Percentiles rank a stretch among this genome's conserved stretches.
Conservation (phyloP, 306 rosid genomes). For the Vachellia pachyceras region DNA sequence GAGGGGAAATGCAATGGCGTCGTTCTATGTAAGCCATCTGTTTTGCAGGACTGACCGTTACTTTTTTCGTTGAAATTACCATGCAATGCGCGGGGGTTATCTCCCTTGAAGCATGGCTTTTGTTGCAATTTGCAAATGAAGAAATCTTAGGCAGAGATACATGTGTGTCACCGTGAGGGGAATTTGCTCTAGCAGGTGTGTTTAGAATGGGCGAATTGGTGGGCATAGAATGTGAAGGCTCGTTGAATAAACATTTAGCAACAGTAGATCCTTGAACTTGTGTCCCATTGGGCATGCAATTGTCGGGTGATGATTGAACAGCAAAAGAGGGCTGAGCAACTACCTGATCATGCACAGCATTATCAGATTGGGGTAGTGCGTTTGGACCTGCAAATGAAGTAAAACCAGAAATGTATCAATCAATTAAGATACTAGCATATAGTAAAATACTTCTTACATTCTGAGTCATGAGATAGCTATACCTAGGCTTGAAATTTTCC, state of each 20-base stretch:
- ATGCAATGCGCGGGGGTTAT: slow-evolving; percentile 58
- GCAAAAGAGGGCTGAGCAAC: slow-evolving; percentile 44
- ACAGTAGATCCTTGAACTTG: slow-evolving; percentile 64
- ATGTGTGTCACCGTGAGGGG: slow-evolving; percentile 55
- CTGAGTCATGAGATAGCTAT: slow-evolving; percentile 3
- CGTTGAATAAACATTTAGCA: slow-evolving; percentile 76
- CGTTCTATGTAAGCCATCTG: slow-evolving; percentile 72
- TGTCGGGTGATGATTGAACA: slow-evolving; percentile 47
- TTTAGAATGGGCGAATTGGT: slow-evolving; percentile 56
- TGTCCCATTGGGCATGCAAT: slow-evolving; percentile 39
- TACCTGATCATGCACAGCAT: slow-evolving; percentile 41
- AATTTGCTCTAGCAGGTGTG: slow-evolving; percentile 64
- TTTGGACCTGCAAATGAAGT: slow-evolving; percentile 46
- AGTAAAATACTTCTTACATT: slow-evolving; percentile 15
- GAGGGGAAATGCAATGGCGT: slow-evolving; percentile 71
- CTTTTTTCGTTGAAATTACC: slow-evolving; percentile 81
- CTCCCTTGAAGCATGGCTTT: slow-evolving; percentile 29
- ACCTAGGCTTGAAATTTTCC: slow-evolving; percentile 52
- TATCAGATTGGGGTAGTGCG: slow-evolving; percentile 40
- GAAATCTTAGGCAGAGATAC: slow-evolving; percentile 62
- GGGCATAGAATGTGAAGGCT: slow-evolving; percentile 49
- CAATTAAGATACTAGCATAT: background rate
- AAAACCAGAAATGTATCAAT: background rate
- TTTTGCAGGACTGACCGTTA: slow-evolving; percentile 70
- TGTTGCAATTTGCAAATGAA: slow-evolving; percentile 47